phyloP scores from a whole-genome alignment of 441 rosid genomes.

The Biscutella laevigata region DNA sequence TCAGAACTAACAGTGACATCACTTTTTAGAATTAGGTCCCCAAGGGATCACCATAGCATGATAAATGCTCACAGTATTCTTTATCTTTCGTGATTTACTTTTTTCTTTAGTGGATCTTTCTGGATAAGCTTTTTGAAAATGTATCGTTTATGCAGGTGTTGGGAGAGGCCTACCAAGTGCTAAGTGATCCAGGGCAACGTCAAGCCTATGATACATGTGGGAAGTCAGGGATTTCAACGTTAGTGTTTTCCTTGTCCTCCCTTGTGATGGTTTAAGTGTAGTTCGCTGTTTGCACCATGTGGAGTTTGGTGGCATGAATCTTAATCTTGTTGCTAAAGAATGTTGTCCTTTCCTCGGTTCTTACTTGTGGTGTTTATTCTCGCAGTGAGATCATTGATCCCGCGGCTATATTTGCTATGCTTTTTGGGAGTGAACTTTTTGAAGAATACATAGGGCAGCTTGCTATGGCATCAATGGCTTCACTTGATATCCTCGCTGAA shows the following conservation, averaged over 20 bases:
- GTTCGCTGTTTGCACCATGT: constrained; percentile 1
- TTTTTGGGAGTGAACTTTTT: constrained; percentile 96
- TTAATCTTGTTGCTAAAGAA: constrained; percentile 1
- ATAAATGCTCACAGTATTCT: background rate
- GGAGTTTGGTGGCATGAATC: constrained; percentile 7
- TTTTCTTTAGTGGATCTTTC: background rate
- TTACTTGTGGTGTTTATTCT: constrained; percentile 13
- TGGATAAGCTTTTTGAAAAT: background rate
- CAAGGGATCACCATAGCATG: background rate
- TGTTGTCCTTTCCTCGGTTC: background rate
- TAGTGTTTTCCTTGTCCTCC: constrained; percentile 38
- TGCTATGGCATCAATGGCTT: constrained; percentile 98
- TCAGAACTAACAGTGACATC: background rate
- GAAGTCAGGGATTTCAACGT: constrained; percentile 94
- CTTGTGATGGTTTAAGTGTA: background rate
- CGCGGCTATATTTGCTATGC: constrained; percentile 96
- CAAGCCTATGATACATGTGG: constrained; percentile 87
- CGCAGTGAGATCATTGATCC: constrained; percentile 94
- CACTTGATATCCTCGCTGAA: constrained; percentile 68
- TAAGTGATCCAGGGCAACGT: constrained; percentile 83
- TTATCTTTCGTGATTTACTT: background rate
- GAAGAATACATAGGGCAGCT: constrained; percentile 94
- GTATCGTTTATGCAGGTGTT: constrained; percentile 41
- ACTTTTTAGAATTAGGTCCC: background rate
- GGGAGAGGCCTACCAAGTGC: constrained; percentile 97